Percentiles rank a stretch among this genome's conserved stretches.
phyloP scores from a whole-genome alignment of 768 basidiomycete species.

The Rhizopogon roseolus region DNA sequence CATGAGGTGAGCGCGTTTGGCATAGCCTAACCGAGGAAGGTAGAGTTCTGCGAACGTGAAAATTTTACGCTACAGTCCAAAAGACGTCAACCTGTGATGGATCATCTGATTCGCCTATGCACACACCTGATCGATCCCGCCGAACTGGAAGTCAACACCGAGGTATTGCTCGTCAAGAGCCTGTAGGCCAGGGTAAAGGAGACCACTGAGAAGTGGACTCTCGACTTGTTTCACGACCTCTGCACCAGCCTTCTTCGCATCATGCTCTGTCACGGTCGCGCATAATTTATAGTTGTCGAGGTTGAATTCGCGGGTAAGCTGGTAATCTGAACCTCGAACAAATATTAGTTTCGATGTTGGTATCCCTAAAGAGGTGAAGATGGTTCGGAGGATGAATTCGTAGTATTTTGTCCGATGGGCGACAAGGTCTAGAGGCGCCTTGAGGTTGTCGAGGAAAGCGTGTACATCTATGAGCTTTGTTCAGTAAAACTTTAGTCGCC shows the following conservation, averaged over 20 bases:
- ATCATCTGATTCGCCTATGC: background rate
- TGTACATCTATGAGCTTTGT: slow-evolving; percentile 64
- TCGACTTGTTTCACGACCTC: slow-evolving; percentile 99
- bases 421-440: slow-evolving; percentile 92
- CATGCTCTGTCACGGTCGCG: slow-evolving; percentile 90
- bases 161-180: slow-evolving; percentile 98
- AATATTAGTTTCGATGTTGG: slow-evolving; percentile 81
- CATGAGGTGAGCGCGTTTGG: slow-evolving; percentile 96
- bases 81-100: background rate
- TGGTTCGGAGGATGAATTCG: slow-evolving; percentile 69
- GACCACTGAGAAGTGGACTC: slow-evolving; percentile 82
- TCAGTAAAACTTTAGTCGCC: background rate
- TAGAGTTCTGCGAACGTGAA: slow-evolving; percentile 97
- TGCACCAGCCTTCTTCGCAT: slow-evolving; percentile 96
- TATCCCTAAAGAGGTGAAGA: slow-evolving; percentile 87
- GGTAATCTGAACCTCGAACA: slow-evolving; percentile 89
- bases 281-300: slow-evolving; percentile 92
- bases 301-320: slow-evolving; percentile 87
- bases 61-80: slow-evolving; percentile 77
- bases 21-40: slow-evolving; percentile 89
- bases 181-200: slow-evolving; percentile 95
- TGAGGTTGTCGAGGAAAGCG: slow-evolving; percentile 96
- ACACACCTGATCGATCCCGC: slow-evolving; percentile 91
- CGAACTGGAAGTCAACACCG: slow-evolving; percentile 95
- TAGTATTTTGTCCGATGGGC: slow-evolving; percentile 89